Evolutionary conservation across 192 early-diverging fungal genomes (phyloP), one percentile per base, ranked within the genome.

Genomic region (Coemansia sp.): DNA sequence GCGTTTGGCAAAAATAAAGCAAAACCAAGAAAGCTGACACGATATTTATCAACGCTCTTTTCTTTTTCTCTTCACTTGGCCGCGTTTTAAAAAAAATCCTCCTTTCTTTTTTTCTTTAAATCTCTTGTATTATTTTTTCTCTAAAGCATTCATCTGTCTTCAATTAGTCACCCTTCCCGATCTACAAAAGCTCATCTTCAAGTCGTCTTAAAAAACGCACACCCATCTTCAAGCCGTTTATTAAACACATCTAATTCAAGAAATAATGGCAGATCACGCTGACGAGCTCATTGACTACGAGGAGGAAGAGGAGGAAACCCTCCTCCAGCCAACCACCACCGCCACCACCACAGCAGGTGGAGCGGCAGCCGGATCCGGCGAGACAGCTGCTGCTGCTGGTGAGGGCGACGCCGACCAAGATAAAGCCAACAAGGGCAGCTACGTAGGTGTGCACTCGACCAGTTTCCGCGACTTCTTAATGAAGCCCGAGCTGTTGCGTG

Each of bases 271-370:
- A 62, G 85, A 91, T 70, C 90, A 90, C 84, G 72, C 79, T 75
- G 93, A 95, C 76, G 95, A 97, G 70, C 87, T 97, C 55, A 92
- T 97, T 82, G 95, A 95, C 82, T 97, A 97, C 86, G 94, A 97
- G 53, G 95, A 97, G 85, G 92, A 94, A 78, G 93, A 95, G 63
- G 92, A 95, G 51, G 77, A 79, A 53, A 77, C 81, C 45, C 80
- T 87, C 61, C 85, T 87, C 69, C 82, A 83, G 29, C 78, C 53
- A 15, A 58, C 63, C 25, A 33, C 83, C 59, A 45, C 67, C 57
- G 81, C 53, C 20, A 58, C 63, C 23, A 16, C 82, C 59, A 55
- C 67, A 45, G 84, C 67, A 48, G 84, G 84, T 39, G 84, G 81
- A 21, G 72, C 82, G 49, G 79, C 76, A 30, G 68, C 81, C 7